Evolutionary conservation across 108 stramenopile species (phyloP), one percentile per base, ranked within the genome.

Genomic region (Cyclostephanos tholiformis): DNA sequence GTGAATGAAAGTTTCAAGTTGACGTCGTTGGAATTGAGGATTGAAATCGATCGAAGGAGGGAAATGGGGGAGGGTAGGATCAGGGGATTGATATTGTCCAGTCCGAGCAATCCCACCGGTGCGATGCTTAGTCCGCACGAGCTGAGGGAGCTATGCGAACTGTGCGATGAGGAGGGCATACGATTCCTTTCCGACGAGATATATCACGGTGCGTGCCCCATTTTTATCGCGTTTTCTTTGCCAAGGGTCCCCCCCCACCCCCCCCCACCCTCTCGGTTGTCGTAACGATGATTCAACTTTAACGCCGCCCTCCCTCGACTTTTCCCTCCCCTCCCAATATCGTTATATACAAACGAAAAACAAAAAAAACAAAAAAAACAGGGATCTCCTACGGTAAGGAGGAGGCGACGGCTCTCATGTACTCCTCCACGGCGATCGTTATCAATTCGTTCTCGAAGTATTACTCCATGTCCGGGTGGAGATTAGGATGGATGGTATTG

Each of bases 371-470:
- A n/a, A n/a, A n/a, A 19, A 27, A 16, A 27, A 46, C 49, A 74
- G 93, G 93, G 11, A 98, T 98, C 20, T 82, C 87, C 32, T 98
- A 95, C 71, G 96, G 90, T 27, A 82, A 87, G 71, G 30, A 84
- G 75, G 93, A 92, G 78, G 92, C 94, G 12, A 94, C 95, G 16
- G 96, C 97, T 12, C 79, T 96, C 32, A 44, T 76, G 43, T 94
- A 67, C 67, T 89, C 89, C 6, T 63, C 68, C 23, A 86, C 82
- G 22, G 91, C 87, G 10, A 36, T 96, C 6, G 85, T 98, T 38
- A 93, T 98, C 73, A 98, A 98, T 80, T 90, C 88, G 48, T 98
- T 98, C 72, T 90, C 88, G 61, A 98, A 98, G 70, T 98, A 93
- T 71, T 96, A 96, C 60, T 94, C 93, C 56, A 98, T 98, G 97